Percentiles rank a stretch among this genome's conserved stretches.
These are phyloP conservation scores for Euphorbia schlechtendalii DNA, from an alignment of 441 rosid genomes.

Conservation along the genomic window DNA sequence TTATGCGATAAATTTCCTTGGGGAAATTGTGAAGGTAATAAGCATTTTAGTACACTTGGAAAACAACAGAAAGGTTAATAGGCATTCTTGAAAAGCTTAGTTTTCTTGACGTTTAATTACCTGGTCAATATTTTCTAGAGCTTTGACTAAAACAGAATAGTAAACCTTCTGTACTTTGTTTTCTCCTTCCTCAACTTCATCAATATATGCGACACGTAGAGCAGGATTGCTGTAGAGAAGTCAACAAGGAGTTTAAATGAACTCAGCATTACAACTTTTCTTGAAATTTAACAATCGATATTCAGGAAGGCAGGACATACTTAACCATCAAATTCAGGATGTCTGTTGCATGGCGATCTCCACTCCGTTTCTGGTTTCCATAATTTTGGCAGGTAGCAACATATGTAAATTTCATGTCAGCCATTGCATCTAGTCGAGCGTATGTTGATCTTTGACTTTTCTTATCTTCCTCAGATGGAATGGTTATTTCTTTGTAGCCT, in stretches of 20 bases:
- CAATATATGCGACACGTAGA: too few relatives aligned
- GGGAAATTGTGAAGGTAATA: constrained; percentile 15
- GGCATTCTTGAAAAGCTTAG: constrained; percentile 1
- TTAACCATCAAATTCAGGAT: constrained; percentile 95
- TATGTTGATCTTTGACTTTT: constrained; percentile 73
- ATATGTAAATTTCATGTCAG: constrained; percentile 93
- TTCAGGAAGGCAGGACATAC: constrained; percentile 45
- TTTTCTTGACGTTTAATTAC: constrained; percentile 31
- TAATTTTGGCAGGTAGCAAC: constrained; percentile 97
- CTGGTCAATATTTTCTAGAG: constrained; percentile 89
- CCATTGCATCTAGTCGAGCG: constrained; percentile 87
- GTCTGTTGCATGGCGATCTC: constrained; percentile 95
- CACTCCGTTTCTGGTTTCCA: constrained; percentile 87
- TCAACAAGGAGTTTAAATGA: constrained; percentile 19
- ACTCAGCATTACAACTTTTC: constrained; percentile 6
- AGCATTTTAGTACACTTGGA: constrained; percentile 6
- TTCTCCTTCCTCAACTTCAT: constrained; percentile 90
- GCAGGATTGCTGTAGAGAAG: constrained; percentile 67
- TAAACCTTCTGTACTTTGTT: constrained; percentile 69
- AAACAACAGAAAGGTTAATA: background rate
- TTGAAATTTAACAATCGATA: constrained; percentile 7
- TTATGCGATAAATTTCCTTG: constrained; percentile 78
- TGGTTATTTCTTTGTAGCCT: constrained; percentile 85
- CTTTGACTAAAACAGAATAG: constrained; percentile 90
- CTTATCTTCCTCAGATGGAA: constrained; percentile 87